Evolutionary conservation across 345 rosid genomes (phyloP), one percentile per base, ranked within the genome.

Genomic region (Hevea brasiliensis): DNA sequence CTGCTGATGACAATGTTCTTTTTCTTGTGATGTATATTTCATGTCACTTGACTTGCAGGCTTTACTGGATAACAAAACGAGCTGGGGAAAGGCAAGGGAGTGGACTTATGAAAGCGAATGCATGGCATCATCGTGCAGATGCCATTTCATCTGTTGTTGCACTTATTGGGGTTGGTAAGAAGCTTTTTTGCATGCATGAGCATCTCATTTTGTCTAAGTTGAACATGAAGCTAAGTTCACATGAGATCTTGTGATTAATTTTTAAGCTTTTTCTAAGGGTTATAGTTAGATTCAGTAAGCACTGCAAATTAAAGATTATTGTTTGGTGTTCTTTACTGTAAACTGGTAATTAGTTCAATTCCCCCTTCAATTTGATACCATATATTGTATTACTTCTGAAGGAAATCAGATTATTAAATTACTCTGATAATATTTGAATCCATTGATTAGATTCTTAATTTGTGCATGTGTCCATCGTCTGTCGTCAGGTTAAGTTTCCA

Each of bases 111-210:
- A 94, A 85, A 81, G 98, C 98, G 74, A 94, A 94, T 84, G 97
- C 97, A 63, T 94, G 98, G 98, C 98, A 94, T 84, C 98, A 92
- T 84, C 97, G 97, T 63, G 88, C 91, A 26, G 97, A 94, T 89
- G 98, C 97, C 17, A 78, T 94, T 76, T 94, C 98, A 47, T 94
- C 97, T 51, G 70, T 94, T 50, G 92, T 94, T 78, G 94, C 98
- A 57, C 91, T 94, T 53, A 76, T 94, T 75, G 98, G 98, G 68
- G 92, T 84, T 81, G 94, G 94, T 89, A 86, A 85, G 86, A 76
- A 71, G 45, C 48, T 51, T 47, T 72, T 3, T 21, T 74, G 47
- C 37, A 35, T 71, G 66, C 70, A 55, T 10, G 47, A 67, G 20
- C 60, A 50, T 41, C 70, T 55, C 8, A 21, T 42, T 45, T 57